A percentile compares a stretch with the other conserved stretches of the same genome.
Evolutionary conservation across 306 rosid species (phyloP).

Genomic region (Ceratonia siliqua): DNA sequence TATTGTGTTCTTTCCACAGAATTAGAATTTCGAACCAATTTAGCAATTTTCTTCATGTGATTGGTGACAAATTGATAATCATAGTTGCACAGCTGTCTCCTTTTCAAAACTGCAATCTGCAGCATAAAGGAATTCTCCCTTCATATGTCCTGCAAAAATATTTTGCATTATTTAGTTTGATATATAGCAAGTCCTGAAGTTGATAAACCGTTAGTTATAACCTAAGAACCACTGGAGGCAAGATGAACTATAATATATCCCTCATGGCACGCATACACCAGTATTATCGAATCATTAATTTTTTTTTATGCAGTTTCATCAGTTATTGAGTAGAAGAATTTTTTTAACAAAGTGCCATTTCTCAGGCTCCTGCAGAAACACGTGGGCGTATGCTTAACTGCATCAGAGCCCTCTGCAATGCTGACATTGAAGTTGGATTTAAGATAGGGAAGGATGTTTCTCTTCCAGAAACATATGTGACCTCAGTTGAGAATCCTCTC

Average conservation of each 20-base stretch:
- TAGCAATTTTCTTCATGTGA: conserved; percentile 5
- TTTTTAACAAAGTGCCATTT: conserved; percentile 42
- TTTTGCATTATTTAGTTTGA: conserved; percentile 7
- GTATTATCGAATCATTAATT: conserved; percentile 37
- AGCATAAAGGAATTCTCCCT: neutral
- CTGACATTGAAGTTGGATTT: conserved; percentile 84
- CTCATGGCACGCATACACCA: conserved; percentile 13
- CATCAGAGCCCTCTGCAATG: conserved; percentile 90
- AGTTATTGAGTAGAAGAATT: conserved; percentile 41
- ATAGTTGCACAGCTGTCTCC: too few species aligned
- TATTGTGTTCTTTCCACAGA: neutral
- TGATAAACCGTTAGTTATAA: neutral
- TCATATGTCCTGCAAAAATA: neutral
- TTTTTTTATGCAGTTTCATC: conserved; percentile 41
- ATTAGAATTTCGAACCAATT: neutral
- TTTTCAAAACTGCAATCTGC: neutral
- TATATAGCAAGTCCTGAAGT: neutral
- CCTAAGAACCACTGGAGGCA: too few species aligned
- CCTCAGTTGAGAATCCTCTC: conserved; percentile 55
- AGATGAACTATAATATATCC: conserved; percentile 5
- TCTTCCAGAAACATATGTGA: conserved; percentile 84
- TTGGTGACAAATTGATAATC: neutral
- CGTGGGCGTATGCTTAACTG: conserved; percentile 61
- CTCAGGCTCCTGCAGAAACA: conserved; percentile 92
- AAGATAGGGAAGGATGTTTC: conserved; percentile 87